Base-by-base conservation (phyloP, 192 early-diverging fungal genomes). In the Podila clonocystis region DNA sequence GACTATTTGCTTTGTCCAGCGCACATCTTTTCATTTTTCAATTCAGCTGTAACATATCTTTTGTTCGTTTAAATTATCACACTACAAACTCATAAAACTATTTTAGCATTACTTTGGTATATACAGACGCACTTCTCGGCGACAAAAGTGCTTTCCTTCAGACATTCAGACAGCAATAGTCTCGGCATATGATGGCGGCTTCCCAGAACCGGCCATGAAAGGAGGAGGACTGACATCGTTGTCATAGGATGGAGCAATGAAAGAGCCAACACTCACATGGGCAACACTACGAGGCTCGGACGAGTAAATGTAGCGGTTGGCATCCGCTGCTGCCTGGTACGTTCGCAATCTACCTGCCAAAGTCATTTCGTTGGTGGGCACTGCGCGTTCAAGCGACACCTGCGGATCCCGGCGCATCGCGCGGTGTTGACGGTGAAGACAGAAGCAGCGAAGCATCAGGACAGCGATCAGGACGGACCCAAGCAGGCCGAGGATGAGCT, bases 171-270 rank as follows among this genome's bases (percentile, higher is more conserved):
- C 8, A 15, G 65, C 29, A 41, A 76, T 31, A 3, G 50, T 31
- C 4, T 71, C 76, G 3, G 49, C 69, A 68, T 79, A 79, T 0
- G 70, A 22, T 13, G 65, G 68, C 2, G 75, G 75, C 33, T 78
- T 78, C 3, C 69, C 75, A 1, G 38, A 13, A 17, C 59, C 12
- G 31, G 24, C 22, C 70, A 72, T 63, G 24, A 79, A 79, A 22
- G 76, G 70, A 0, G 76, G 76, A 9, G 65, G 76, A 60, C 70
- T 79, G 50, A 72, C 70, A 60, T 79, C 76, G 8, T 72, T 64
- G 15, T 72, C 58, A 58, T 72, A 79, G 0, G 65, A 68, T 2
- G 76, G 76, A 6, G 65, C 70, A 24, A 72, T 69, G 52, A 72
- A 72, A 0, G 61, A 72, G 33, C 19, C 62, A 4, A 64, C 31